Evolutionary conservation across 2,329 filamentous ascomycete species (phyloP), one percentile per base, ranked within the genome.

Genomic region (Aspergillus sclerotialis): DNA sequence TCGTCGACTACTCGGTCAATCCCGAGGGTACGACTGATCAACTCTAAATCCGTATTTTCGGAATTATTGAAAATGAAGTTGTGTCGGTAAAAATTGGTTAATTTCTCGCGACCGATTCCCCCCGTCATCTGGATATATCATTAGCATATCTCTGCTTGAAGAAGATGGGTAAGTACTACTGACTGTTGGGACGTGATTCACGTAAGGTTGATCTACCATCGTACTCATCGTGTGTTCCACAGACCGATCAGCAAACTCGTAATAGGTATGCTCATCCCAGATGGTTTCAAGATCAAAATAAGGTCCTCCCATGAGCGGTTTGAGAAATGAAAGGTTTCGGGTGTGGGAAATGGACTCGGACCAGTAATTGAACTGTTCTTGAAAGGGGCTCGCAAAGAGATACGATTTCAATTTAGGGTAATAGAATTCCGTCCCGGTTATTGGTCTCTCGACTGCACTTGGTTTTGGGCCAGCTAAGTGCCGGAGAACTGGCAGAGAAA

Each of bases 171-270:
- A n/a, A n/a, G n/a, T n/a, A n/a, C n/a, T n/a, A 23, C 70, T 65
- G 46, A 78, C 67, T 0, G 80, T 84, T 0, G 81, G 78, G 2
- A 85, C 69, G 49, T 86, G 80, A 52, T 86, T 86, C 1, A 87
- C 82, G 50, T 86, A 85, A 3, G 82, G 82, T 52, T 84, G 75
- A 30, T 78, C 69, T 2, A 85, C 80, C 82, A 87, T 86, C 0
- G 82, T 86, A 14, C 66, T 68, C 82, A 87, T 87, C 0, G 82
- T 87, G 40, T 75, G 71, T 40, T 75, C 75, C 0, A 84, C 80
- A 3, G 73, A 73, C 6, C 80, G 69, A 34, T 77, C 74, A 1
- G 60, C 75, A 52, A 87, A 87, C 52, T 86, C 80, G 44, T 72
- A 80, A 19, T 70, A 67, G 0, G 78, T 82, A 52, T 88, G 82